Evolutionary conservation across 768 basidiomycete genomes (phyloP).

Genomic region (Tubosaeta sp.): DNA sequence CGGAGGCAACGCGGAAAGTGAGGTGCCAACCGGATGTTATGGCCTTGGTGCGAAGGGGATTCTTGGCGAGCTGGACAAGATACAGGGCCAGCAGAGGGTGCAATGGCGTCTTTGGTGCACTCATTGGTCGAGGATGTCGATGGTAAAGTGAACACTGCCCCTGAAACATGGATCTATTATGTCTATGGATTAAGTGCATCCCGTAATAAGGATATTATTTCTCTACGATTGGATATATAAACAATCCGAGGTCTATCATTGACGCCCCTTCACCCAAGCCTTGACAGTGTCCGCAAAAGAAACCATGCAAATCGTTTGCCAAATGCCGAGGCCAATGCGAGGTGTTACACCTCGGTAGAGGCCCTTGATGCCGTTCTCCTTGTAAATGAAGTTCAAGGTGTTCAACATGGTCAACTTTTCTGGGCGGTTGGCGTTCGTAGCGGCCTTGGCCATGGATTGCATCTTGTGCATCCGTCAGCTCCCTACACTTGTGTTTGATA

Average conservation of each 20-base stretch:
- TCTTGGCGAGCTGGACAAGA: constrained; percentile 57
- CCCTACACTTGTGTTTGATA: neutral
- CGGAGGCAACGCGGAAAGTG: neutral
- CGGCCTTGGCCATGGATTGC: constrained; percentile 95
- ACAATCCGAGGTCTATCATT: constrained; percentile 13
- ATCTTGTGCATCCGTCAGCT: constrained; percentile 51
- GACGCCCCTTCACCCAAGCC: constrained; percentile 58
- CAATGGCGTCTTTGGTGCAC: constrained; percentile 20
- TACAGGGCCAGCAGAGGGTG: constrained; percentile 64
- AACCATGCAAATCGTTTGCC: constrained; percentile 99
- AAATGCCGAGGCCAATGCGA: constrained; percentile 91
- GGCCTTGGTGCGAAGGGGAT: constrained; percentile 80
- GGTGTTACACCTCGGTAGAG: constrained; percentile 97
- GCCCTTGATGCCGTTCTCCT: constrained; percentile 93
- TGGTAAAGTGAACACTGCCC: neutral
- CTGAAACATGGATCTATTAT: neutral
- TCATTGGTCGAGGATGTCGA: constrained; percentile 33
- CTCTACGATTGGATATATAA: constrained; percentile 18
- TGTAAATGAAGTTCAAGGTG: constrained; percentile 92
- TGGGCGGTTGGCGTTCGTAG: constrained; percentile 72
- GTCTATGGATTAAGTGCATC: neutral
- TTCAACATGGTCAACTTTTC: constrained; percentile 89
- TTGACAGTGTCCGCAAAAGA: constrained; percentile 97
- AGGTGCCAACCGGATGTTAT: constrained; percentile 57
- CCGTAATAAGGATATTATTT: constrained; percentile 19